Evolutionary conservation across 768 basidiomycete genomes (phyloP).

Genomic region (Tubosaeta sp.): DNA sequence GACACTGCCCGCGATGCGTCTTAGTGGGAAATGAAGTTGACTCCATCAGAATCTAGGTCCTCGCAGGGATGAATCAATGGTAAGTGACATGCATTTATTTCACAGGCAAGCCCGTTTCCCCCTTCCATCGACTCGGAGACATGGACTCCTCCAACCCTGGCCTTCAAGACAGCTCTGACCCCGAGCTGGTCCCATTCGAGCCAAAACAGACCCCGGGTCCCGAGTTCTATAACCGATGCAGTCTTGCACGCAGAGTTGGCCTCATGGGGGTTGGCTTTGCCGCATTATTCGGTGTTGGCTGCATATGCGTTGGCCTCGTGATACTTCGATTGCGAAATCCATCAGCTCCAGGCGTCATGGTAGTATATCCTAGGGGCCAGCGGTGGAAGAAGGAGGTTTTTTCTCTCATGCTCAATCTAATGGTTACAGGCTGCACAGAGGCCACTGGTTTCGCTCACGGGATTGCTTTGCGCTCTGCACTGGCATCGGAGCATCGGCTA

Average conservation of each 20-base stretch:
- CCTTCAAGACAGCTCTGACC: no score
- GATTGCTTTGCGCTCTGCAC: conserved; percentile 25
- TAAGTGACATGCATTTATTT: no score
- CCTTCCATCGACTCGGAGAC: no score
- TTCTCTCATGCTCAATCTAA: conserved; percentile 24
- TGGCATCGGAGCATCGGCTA: conserved; percentile 23
- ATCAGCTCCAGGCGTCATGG: conserved; percentile 21
- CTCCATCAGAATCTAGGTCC: no score
- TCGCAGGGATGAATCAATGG: no score
- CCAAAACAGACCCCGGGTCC: conserved; percentile 19
- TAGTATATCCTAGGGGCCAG: conserved; percentile 11
- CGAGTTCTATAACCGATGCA: conserved; percentile 27
- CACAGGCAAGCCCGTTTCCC: no score
- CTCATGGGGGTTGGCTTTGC: conserved; percentile 24
- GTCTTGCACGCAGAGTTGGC: conserved; percentile 18
- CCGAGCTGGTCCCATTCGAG: no score
- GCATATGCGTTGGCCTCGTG: conserved; percentile 22
- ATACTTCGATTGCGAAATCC: conserved; percentile 19
- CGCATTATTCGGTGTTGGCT: conserved; percentile 21
- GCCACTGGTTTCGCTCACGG: conserved; percentile 26
- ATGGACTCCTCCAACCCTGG: no score
- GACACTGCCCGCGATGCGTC: no score
- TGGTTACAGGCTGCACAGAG: conserved; percentile 27
- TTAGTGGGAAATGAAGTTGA: no score
- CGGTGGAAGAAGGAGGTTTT: conserved; percentile 20